These are phyloP conservation scores for Puccinia horiana DNA, from an alignment of 1,284 basidiomycete genomes.

Conservation along the genomic window DNA sequence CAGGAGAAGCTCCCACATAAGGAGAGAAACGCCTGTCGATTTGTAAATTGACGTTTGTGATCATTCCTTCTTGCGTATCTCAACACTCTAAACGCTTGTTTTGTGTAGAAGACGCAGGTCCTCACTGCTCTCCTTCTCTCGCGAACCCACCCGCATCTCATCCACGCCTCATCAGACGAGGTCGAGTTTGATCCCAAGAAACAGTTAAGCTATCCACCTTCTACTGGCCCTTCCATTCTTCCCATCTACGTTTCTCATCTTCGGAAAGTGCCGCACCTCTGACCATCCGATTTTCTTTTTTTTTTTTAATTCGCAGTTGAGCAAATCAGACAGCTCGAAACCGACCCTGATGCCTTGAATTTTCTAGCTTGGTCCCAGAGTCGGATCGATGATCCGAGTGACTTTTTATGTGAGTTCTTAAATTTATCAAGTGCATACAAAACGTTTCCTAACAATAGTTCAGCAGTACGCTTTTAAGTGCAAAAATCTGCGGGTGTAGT, in stretches of 20 bases:
- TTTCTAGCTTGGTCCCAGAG: constrained; percentile 40
- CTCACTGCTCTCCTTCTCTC: constrained; percentile 30
- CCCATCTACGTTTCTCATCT: background rate
- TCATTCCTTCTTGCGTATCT: background rate
- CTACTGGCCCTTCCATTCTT: background rate
- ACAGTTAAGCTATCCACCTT: constrained; percentile 12
- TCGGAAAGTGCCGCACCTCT: background rate
- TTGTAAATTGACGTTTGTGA: background rate
- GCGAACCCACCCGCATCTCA: constrained; percentile 29
- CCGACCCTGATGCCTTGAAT: constrained; percentile 32
- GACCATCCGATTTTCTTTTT: background rate
- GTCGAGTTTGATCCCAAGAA: constrained; percentile 24
- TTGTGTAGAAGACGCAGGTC: constrained; percentile 31
- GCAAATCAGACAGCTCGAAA: background rate
- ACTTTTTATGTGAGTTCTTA: constrained; percentile 44
- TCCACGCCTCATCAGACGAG: constrained; percentile 26
- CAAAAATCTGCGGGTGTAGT: too few species aligned
- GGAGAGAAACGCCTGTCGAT: constrained; percentile 45
- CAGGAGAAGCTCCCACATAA: constrained; percentile 23
- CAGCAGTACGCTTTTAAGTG: too few species aligned
- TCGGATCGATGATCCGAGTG: constrained; percentile 37
- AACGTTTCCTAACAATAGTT: background rate
- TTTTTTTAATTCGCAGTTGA: background rate
- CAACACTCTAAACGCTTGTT: background rate
- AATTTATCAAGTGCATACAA: background rate